phyloP scores from a whole-genome alignment of 371 early-diverging fungal species.

The Capniomyces stellatus region DNA sequence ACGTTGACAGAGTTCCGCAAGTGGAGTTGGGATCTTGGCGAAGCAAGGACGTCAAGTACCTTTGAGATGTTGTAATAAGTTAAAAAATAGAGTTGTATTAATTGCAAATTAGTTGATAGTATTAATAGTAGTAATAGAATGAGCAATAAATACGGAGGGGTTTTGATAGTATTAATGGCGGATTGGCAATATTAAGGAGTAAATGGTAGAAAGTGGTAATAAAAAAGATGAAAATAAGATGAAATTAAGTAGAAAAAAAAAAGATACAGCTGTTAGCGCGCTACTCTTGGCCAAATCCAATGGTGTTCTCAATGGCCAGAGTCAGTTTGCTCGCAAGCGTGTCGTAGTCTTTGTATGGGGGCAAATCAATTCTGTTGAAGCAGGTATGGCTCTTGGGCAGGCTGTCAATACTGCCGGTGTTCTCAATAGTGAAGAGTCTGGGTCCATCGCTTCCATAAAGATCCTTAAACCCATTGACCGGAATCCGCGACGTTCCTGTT shows the following conservation, averaged over 20 bases:
- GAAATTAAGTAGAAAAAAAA: background rate
- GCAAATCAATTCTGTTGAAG: conserved; percentile 92
- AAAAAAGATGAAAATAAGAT: background rate
- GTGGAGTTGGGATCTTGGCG: no score
- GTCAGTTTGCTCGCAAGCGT: conserved; percentile 59
- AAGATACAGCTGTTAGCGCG: background rate
- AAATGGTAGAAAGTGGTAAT: no score
- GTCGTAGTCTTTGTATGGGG: conserved; percentile 47
- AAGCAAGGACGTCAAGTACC: no score
- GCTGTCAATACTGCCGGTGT: conserved; percentile 59
- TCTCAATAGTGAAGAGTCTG: conserved; percentile 90
- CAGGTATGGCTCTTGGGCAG: conserved; percentile 93
- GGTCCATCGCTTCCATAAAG: conserved; percentile 94
- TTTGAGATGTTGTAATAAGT: no score
- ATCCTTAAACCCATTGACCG: conserved; percentile 96
- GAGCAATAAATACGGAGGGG: no score
- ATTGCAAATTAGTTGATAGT: background rate
- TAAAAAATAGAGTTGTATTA: background rate
- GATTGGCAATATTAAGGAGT: no score
- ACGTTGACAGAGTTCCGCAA: conserved; percentile 15
- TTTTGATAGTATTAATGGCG: no score
- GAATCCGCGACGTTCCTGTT: conserved; percentile 95
- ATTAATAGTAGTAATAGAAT: no score
- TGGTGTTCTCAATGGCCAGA: conserved; percentile 83
- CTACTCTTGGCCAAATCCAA: conserved; percentile 55